phyloP scores from a whole-genome alignment of 768 basidiomycete genomes.

The Auriscalpium vulgare region DNA sequence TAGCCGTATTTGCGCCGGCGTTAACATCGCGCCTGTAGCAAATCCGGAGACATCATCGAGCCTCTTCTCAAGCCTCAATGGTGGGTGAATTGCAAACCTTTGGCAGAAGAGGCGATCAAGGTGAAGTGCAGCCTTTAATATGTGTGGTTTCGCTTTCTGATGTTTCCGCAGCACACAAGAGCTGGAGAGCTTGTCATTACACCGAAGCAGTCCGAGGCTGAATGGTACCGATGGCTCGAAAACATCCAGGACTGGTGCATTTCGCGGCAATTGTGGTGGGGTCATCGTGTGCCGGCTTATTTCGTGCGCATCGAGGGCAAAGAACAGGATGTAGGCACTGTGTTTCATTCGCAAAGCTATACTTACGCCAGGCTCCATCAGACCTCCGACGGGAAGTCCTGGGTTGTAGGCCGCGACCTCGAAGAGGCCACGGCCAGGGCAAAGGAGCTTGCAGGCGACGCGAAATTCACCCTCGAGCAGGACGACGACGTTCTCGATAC shows the following conservation, averaged over 20 bases:
- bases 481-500: constrained; percentile 98
- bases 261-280: constrained; percentile 99
- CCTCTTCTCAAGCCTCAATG: constrained; percentile 95
- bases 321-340: constrained; percentile 48
- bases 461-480: constrained; percentile 71
- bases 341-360: too few species aligned
- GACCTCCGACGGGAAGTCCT: constrained; percentile 66
- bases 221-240: constrained; percentile 96
- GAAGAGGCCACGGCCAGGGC: constrained; percentile 78
- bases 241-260: constrained; percentile 98
- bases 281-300: constrained; percentile 93
- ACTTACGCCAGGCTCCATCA: constrained; percentile 18
- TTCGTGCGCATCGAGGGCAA: constrained; percentile 79
- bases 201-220: constrained; percentile 81
- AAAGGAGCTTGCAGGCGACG: constrained; percentile 56
- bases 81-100: constrained; percentile 93
- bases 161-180: constrained; percentile 57
- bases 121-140: constrained; percentile 29
- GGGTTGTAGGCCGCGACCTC: constrained; percentile 82
- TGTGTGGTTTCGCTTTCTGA: background rate
- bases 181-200: constrained; percentile 80
- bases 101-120: constrained; percentile 86
- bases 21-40: constrained; percentile 35
- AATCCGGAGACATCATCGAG: constrained; percentile 96
- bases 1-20: constrained; percentile 2